These are phyloP conservation scores for Euphorbia celastroides DNA, from an alignment of 441 rosid species.

Conservation along the genomic window DNA sequence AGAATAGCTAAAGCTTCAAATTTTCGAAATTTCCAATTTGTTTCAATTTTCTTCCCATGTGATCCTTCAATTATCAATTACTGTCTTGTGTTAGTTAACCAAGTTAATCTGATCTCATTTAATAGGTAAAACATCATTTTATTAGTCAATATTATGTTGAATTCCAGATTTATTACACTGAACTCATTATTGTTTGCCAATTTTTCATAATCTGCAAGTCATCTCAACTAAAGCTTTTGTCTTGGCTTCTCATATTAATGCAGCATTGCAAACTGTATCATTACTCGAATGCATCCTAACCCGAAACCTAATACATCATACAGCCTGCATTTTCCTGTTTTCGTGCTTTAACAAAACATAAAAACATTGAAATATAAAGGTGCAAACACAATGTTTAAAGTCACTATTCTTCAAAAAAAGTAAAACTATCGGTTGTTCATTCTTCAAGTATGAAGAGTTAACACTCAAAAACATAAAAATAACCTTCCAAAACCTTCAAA, in stretches of 20 bases:
- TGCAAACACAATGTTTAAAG: background rate
- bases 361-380: background rate
- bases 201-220: no score
- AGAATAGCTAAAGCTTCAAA: slow-evolving; percentile 37
- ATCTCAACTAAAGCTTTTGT: no score
- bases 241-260: no score
- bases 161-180: slow-evolving; percentile 2
- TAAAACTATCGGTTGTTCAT: background rate
- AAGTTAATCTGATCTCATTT: no score
- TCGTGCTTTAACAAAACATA: no score
- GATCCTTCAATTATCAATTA: slow-evolving; percentile 10
- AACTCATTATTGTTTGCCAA: background rate
- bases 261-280: no score
- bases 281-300: no score
- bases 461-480: background rate
- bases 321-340: no score
- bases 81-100: no score
- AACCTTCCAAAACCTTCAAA: background rate
- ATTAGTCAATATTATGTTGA: slow-evolving; percentile 24
- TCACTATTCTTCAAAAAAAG: background rate
- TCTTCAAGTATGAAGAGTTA: background rate
- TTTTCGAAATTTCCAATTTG: background rate
- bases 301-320: no score
- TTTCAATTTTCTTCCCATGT: slow-evolving; percentile 13
- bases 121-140: no score